These are phyloP conservation scores for Musa itinerans DNA, from an alignment of 176 grass and related monocot genomes.

Conservation along the genomic window DNA sequence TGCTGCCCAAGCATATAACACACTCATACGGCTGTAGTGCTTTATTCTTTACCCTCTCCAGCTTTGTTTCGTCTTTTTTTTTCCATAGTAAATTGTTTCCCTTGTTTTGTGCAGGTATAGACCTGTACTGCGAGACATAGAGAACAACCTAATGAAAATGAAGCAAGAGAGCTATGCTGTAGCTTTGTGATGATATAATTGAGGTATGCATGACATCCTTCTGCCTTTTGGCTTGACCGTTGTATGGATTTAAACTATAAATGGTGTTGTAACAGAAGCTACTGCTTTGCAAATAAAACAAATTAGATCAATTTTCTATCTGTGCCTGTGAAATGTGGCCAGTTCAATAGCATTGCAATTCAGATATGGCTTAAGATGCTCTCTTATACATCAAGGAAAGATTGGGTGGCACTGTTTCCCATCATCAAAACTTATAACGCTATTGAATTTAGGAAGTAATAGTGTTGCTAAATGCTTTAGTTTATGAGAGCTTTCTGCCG, in stretches of 20 bases:
- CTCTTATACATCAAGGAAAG: too few species aligned
- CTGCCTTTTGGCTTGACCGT: neutral
- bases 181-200: neutral
- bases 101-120: constrained; percentile 55
- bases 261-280: neutral
- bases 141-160: constrained; percentile 89
- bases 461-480: too few species aligned
- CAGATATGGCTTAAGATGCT: too few species aligned
- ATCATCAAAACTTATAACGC: too few species aligned
- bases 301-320: too few species aligned
- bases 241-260: neutral
- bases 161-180: constrained; percentile 87
- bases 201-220: neutral
- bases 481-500: too few species aligned
- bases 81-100: constrained; percentile 9
- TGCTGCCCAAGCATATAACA: constrained; percentile 59
- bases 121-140: constrained; percentile 67
- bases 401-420: too few species aligned
- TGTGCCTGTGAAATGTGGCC: too few species aligned
- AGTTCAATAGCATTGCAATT: too few species aligned
- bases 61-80: neutral
- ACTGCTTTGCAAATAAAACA: neutral
- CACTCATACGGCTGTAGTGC: constrained; percentile 63
- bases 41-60: constrained; percentile 9
- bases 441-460: too few species aligned